phyloP scores from a whole-genome alignment of 2,329 filamentous ascomycete species.

The Westerdykella aurantiaca region DNA sequence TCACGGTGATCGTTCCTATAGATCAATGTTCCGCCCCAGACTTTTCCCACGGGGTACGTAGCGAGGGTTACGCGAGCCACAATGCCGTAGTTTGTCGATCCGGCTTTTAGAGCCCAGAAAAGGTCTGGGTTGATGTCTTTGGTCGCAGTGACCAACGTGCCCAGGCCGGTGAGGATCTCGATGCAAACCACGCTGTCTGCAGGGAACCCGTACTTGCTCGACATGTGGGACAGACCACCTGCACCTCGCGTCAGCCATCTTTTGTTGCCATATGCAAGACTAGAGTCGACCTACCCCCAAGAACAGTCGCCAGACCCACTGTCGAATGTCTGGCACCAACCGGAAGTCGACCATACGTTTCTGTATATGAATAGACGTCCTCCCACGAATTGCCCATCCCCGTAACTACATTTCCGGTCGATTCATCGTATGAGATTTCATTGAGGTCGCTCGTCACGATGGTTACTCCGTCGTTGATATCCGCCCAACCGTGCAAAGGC shows the following conservation, averaged over 20 bases:
- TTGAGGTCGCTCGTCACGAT: constrained; percentile 36
- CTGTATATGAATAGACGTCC: constrained; percentile 31
- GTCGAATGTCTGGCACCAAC: constrained; percentile 39
- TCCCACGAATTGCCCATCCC: constrained; percentile 16
- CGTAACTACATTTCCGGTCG: constrained; percentile 3
- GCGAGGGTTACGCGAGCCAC: background rate
- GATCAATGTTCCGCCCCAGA: constrained; percentile 1
- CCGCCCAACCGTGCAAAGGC: constrained; percentile 14
- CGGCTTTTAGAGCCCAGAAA: constrained; percentile 36
- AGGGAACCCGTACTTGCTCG: constrained; percentile 39
- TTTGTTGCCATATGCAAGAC: background rate
- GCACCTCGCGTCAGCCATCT: constrained; percentile 31
- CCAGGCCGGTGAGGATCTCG: constrained; percentile 41
- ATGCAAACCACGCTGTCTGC: constrained; percentile 41
- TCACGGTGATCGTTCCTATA: background rate
- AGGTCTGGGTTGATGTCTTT: constrained; percentile 34
- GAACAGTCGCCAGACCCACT: constrained; percentile 34
- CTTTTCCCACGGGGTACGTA: constrained; percentile 1
- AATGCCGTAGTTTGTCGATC: constrained; percentile 36
- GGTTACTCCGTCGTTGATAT: constrained; percentile 37
- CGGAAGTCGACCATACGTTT: constrained; percentile 24
- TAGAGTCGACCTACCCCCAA: background rate
- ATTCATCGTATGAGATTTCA: constrained; percentile 4
- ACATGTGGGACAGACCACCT: constrained; percentile 36
- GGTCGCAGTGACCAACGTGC: constrained; percentile 36